Conservation (phyloP, 805 yeast species). For the Metschnikowia amazonensis region DNA sequence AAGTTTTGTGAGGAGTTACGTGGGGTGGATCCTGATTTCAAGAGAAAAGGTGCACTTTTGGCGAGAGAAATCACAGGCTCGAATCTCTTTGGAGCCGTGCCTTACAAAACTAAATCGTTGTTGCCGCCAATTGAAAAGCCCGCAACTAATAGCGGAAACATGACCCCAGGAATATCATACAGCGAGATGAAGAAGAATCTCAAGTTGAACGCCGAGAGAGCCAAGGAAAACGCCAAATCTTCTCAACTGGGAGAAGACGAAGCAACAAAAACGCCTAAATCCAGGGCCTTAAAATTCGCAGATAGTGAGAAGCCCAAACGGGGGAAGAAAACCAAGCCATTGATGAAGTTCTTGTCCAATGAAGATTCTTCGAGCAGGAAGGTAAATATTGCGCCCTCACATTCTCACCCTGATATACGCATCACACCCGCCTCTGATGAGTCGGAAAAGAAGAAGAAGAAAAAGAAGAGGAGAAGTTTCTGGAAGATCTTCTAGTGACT, state of each 20-base stretch:
- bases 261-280: conserved; percentile 20
- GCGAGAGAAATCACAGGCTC: conserved; percentile 43
- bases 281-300: conserved; percentile 28
- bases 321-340: conserved; percentile 14
- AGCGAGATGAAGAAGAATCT: conserved; percentile 33
- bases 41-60: conserved; percentile 39
- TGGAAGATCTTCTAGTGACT: conserved; percentile 29
- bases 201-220: conserved; percentile 17
- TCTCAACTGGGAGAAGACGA: not conserved
- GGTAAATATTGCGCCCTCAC: conserved; percentile 32
- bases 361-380: conserved; percentile 23
- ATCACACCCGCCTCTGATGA: conserved; percentile 9
- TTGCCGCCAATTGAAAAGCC: conserved; percentile 29
- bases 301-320: conserved; percentile 16
- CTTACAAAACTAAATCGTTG: conserved; percentile 41
- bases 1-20: conserved; percentile 34
- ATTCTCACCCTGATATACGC: conserved; percentile 38
- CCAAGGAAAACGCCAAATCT: conserved; percentile 8
- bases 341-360: conserved; percentile 37
- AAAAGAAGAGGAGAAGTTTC: conserved; percentile 29
- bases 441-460: conserved; percentile 22
- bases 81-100: conserved; percentile 35
- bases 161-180: conserved; percentile 24
- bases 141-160: conserved; percentile 7
- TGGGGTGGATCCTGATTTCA: conserved; percentile 36